Base-by-base conservation (phyloP, 257 asterid species). In the Plantago elongata region DNA sequence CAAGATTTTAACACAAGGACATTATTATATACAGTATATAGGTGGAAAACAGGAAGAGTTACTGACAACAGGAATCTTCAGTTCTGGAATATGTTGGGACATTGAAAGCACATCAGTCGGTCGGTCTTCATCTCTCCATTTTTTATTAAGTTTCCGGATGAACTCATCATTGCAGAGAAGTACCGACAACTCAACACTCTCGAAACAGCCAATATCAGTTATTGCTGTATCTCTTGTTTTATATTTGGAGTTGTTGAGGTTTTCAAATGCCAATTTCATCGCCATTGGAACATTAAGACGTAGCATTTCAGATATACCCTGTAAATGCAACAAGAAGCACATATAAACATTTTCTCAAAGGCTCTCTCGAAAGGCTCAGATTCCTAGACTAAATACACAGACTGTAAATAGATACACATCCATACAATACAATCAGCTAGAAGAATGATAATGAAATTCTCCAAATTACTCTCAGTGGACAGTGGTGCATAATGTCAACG, bases 71-170 rank as follows among this genome's bases (percentile, higher is more conserved):
- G 97, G 97, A 69, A 89, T 89, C 72, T 79, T 74, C 61, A 93
- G 86, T 66, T 85, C 88, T 44, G 99, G 97, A 59, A 84, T 80
- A 68, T 93, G 97, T 66, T 89, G 97, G 67, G 99, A 93, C 97
- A 93, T 83, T 61, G 99, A 93, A 67, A 93, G 89, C 57, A 93
- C 99, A 83, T 93, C 99, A 34, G 99, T 93, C 47, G 97, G 83
- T 10, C 73, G 88, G 73, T 93, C 95, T 77, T 89, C 97, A 65
- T 79, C 96, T 72, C 97, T 83, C 99, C 99, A 93, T 11, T 93
- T 96, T 65, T 87, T 93, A 69, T 93, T 93, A 61, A 93, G 95
- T 59, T 87, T 73, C 61, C 73, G 71, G 76, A 93, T 89, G 77
- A 87, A 93, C 44, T 76, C 89, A 45, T 93, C 95, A 43, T 93